These are phyloP conservation scores for Marasmius fiardii DNA, from an alignment of 1,284 basidiomycete genomes.

Conservation along the genomic window DNA sequence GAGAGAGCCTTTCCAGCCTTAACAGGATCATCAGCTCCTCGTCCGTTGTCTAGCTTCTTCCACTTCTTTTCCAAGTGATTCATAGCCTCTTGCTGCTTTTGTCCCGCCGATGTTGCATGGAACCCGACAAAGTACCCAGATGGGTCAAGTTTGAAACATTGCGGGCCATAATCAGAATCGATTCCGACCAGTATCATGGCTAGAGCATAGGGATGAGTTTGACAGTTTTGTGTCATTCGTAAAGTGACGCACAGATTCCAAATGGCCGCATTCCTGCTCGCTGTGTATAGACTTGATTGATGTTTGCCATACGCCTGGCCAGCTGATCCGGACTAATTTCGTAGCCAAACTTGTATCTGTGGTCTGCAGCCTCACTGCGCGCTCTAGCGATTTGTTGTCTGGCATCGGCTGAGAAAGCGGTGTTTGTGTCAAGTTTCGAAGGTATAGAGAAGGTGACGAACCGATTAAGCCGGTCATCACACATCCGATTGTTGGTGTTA, in stretches of 20 bases:
- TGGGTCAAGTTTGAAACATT: conserved; percentile 97
- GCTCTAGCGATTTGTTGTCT: conserved; percentile 89
- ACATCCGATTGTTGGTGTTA: conserved; percentile 96
- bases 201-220: conserved; percentile 27
- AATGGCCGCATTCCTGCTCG: conserved; percentile 96
- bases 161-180: conserved; percentile 88
- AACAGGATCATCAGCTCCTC: conserved; percentile 70
- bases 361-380: conserved; percentile 88
- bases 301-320: conserved; percentile 92
- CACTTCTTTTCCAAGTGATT: conserved; percentile 99
- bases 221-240: conserved; percentile 3
- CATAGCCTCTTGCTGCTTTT: conserved; percentile 99
- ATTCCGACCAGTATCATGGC: conserved; percentile 97
- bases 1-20: conserved; percentile 65
- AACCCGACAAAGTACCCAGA: conserved; percentile 99
- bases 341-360: conserved; percentile 97
- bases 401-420: conserved; percentile 79
- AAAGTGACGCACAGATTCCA: conserved; percentile 75
- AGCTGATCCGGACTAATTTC: conserved; percentile 96
- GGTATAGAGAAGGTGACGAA: conserved; percentile 31
- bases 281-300: conserved; percentile 99
- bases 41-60: conserved; percentile 86
- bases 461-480: conserved; percentile 97
- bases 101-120: conserved; percentile 93
- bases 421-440: conserved; percentile 11